Conservation (phyloP, 768 basidiomycete species). For the Suillus weaverae region DNA sequence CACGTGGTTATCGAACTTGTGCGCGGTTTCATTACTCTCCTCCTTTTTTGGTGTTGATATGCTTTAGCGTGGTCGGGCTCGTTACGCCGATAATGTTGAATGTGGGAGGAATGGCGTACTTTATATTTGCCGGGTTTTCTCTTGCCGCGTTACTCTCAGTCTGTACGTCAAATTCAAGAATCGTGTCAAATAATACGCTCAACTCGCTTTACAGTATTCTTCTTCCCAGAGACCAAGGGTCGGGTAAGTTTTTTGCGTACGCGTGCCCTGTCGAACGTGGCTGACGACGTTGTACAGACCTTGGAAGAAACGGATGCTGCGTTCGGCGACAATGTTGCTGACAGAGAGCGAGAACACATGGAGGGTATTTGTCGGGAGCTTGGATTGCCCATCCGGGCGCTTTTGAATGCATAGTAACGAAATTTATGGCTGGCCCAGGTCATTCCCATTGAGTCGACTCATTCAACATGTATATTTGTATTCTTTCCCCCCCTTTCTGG, state of each 20-base stretch:
- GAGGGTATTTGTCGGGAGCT: slow-evolving; percentile 28
- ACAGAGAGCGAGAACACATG: slow-evolving; percentile 31
- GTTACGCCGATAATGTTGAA: slow-evolving; percentile 47
- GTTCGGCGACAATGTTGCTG: slow-evolving; percentile 30
- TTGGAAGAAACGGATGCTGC: slow-evolving; percentile 36
- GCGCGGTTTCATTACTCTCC: slow-evolving; percentile 25
- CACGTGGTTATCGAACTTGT: slow-evolving; percentile 45
- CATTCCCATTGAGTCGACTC: background rate
- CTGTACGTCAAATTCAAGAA: slow-evolving; percentile 16
- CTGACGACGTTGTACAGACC: slow-evolving; percentile 20
- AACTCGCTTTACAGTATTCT: slow-evolving; percentile 18
- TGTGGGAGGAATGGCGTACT: slow-evolving; percentile 29
- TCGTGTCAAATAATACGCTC: background rate
- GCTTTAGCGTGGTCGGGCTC: slow-evolving; percentile 29
- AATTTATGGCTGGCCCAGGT: background rate
- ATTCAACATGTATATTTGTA: background rate
- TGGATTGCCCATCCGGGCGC: slow-evolving; percentile 26
- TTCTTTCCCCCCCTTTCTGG: background rate
- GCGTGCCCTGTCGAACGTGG: background rate
- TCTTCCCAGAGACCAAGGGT: slow-evolving; percentile 35
- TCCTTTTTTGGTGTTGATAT: background rate
- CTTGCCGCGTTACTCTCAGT: slow-evolving; percentile 32
- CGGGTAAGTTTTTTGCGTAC: slow-evolving; percentile 38
- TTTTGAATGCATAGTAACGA: slow-evolving; percentile 13
- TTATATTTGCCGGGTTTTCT: slow-evolving; percentile 35